These are phyloP conservation scores for Aspergillus amoenus DNA, from an alignment of 2,329 filamentous ascomycete genomes.

Conservation along the genomic window DNA sequence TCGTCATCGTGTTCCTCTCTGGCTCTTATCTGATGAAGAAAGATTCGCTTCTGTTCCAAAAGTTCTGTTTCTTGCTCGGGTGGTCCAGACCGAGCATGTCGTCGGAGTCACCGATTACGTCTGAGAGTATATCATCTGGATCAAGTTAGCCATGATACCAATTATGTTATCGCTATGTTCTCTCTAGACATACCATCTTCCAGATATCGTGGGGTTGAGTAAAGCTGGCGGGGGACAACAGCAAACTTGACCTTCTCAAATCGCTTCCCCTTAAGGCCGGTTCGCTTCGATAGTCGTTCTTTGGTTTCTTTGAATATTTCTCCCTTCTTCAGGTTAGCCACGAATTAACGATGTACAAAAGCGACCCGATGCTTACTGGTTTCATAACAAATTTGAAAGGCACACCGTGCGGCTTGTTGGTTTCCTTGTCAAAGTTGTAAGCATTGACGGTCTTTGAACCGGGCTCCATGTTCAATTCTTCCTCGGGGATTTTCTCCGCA, in stretches of 20 bases:
- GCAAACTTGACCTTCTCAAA: slow-evolving; percentile 99
- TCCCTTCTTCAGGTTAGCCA: slow-evolving; percentile 51
- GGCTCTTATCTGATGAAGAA: slow-evolving; percentile 60
- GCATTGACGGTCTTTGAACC: slow-evolving; percentile 70
- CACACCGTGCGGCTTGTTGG: slow-evolving; percentile 77
- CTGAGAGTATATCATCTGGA: slow-evolving; percentile 47
- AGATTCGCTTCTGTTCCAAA: slow-evolving; percentile 61
- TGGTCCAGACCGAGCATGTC: slow-evolving; percentile 70
- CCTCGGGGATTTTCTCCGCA: slow-evolving; percentile 76
- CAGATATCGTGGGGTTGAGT: slow-evolving; percentile 77
- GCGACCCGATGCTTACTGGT: slow-evolving; percentile 57
- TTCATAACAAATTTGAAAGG: slow-evolving; percentile 89
- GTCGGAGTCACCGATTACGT: slow-evolving; percentile 72
- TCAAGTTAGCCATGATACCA: slow-evolving; percentile 6
- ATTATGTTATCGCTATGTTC: background rate
- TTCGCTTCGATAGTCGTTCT: slow-evolving; percentile 88
- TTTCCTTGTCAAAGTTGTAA: slow-evolving; percentile 91
- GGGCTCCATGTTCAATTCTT: slow-evolving; percentile 62
- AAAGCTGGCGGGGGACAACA: slow-evolving; percentile 67
- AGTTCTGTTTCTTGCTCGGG: slow-evolving; percentile 59
- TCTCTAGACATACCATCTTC: slow-evolving; percentile 70
- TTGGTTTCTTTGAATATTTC: slow-evolving; percentile 90
- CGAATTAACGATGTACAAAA: no score
- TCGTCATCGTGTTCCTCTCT: background rate
- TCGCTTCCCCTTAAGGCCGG: slow-evolving; percentile 93